Evolutionary conservation across 83 land plant species (phyloP).

Genomic region (Picea engelmannii): DNA sequence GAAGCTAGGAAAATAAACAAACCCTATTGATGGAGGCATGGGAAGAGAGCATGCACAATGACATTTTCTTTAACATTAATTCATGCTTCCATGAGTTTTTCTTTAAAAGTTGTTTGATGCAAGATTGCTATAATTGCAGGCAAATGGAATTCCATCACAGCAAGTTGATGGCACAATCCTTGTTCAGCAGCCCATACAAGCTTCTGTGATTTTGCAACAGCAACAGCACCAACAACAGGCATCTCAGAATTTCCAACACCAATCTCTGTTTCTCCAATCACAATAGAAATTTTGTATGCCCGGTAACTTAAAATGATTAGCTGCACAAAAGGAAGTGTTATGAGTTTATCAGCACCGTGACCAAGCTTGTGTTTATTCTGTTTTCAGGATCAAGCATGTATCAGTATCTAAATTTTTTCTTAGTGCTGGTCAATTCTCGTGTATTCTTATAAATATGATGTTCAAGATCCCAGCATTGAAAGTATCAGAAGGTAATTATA

Average conservation of each 20-base stretch:
- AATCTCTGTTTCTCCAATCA: not conserved
- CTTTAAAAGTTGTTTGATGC: not conserved
- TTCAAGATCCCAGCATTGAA: no score
- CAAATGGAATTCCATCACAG: constrained; percentile 4
- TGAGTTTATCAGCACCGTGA: no score
- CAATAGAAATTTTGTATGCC: not conserved
- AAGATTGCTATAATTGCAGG: not conserved
- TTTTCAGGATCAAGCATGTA: no score
- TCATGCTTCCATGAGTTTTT: not conserved
- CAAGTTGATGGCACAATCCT: constrained; percentile 6
- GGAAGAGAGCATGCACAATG: not conserved
- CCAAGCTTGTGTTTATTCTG: no score
- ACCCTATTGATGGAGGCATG: not conserved
- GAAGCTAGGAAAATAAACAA: not conserved
- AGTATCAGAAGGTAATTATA: no score
- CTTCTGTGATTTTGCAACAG: constrained; percentile 4
- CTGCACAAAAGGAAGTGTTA: no score
- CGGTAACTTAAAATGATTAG: not conserved
- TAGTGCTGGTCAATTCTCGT: no score
- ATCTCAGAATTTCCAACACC: not conserved
- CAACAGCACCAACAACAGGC: not conserved
- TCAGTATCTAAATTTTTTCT: no score
- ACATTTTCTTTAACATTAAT: no score
- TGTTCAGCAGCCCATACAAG: constrained; percentile 8
- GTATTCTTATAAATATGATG: no score